phyloP scores from a whole-genome alignment of 352 stramenopile species.

The Pythium folliculosum region DNA sequence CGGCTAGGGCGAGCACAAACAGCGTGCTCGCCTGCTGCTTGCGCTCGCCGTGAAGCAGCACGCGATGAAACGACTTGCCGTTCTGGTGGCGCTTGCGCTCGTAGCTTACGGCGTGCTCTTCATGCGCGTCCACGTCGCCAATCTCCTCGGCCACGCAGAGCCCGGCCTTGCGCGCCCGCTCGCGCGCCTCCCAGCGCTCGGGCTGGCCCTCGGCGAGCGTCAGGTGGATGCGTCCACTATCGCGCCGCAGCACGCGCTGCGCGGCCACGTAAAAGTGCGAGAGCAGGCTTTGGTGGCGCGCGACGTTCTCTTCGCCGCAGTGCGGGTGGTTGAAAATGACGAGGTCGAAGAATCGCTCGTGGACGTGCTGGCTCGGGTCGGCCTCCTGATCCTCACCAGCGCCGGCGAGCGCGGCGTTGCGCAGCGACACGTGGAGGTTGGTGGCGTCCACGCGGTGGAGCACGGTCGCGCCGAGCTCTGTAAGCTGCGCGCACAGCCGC shows the following conservation, averaged over 20 bases:
- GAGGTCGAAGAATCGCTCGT: slow-evolving; percentile 49
- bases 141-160: slow-evolving; percentile 49
- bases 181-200: slow-evolving; percentile 71
- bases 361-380: neutral
- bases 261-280: slow-evolving; percentile 90
- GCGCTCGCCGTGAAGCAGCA: slow-evolving; percentile 70
- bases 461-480: slow-evolving; percentile 41
- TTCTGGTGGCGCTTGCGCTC: slow-evolving; percentile 89
- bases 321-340: slow-evolving; percentile 96
- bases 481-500: slow-evolving; percentile 47
- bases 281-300: slow-evolving; percentile 86
- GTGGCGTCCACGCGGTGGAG: slow-evolving; percentile 71
- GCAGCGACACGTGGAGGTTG: slow-evolving; percentile 48
- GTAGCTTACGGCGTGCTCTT: slow-evolving; percentile 45
- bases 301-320: slow-evolving; percentile 89
- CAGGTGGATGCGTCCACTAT: slow-evolving; percentile 48
- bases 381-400: slow-evolving; percentile 8
- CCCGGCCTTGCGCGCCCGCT: slow-evolving; percentile 46
- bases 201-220: slow-evolving; percentile 76
- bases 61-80: slow-evolving; percentile 83
- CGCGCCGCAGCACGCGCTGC: slow-evolving; percentile 38
- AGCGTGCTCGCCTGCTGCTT: slow-evolving; percentile 66
- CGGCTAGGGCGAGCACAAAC: slow-evolving; percentile 48
- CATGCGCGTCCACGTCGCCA: slow-evolving; percentile 44
- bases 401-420: slow-evolving; percentile 16